A percentile compares a stretch with the other conserved stretches of the same genome.
Evolutionary conservation across 1,284 basidiomycete genomes (phyloP).

Genomic region (Waitea zeae): DNA sequence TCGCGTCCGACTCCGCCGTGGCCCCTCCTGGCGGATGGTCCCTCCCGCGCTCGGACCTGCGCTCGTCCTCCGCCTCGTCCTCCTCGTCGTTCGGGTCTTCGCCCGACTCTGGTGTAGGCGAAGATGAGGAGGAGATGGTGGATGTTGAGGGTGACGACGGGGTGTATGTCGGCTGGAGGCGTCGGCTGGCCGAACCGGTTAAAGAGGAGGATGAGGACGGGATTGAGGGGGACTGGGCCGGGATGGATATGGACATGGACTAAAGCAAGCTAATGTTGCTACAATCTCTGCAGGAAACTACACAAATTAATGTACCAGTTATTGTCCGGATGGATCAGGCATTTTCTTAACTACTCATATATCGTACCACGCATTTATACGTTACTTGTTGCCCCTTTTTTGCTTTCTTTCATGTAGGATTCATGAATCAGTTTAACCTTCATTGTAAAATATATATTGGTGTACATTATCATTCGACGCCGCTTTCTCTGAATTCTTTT

Average conservation of each 20-base stretch:
- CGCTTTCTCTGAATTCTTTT: too few relatives aligned
- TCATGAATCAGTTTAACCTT: too few relatives aligned
- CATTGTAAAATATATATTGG: too few relatives aligned
- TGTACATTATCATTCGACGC: too few relatives aligned
- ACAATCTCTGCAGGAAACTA: too few relatives aligned
- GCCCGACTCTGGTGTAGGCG: constrained; percentile 16
- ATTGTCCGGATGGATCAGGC: too few relatives aligned
- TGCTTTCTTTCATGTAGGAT: too few relatives aligned
- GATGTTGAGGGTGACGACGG: constrained; percentile 14
- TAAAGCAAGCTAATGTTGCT: neutral
- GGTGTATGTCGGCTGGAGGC: constrained; percentile 12
- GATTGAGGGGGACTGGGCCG: constrained; percentile 22
- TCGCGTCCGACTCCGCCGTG: constrained; percentile 7
- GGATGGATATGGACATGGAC: constrained; percentile 21
- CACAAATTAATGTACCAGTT: too few relatives aligned
- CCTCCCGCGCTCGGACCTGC: constrained; percentile 25
- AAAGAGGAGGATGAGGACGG: constrained; percentile 18
- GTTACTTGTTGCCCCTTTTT: too few relatives aligned
- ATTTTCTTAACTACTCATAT: too few relatives aligned
- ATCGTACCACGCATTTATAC: too few relatives aligned
- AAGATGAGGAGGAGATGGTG: constrained; percentile 16
- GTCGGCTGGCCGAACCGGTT: constrained; percentile 10
- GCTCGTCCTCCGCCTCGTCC: constrained; percentile 19
- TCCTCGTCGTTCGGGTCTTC: constrained; percentile 19
- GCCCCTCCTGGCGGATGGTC: constrained; percentile 25